Evolutionary conservation across 805 yeast genomes (phyloP).

Genomic region (Kodamaea kaohsiungensis): DNA sequence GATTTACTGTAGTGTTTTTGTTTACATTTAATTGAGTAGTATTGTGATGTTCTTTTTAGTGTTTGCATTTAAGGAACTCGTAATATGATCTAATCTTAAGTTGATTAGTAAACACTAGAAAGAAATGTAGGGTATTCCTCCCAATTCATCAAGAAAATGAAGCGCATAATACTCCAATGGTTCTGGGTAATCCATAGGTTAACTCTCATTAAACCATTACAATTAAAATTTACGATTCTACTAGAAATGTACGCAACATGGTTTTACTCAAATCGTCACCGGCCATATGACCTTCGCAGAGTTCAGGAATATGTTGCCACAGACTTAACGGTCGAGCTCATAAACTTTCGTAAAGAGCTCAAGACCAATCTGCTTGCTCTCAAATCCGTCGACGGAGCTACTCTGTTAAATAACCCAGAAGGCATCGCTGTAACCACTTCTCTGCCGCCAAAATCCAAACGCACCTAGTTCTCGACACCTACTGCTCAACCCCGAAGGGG

Average conservation of each 20-base stretch:
- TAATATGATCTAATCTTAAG: too few relatives aligned
- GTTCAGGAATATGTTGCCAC: constrained; percentile 99
- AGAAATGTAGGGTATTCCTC: too few relatives aligned
- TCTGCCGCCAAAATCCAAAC: constrained; percentile 15
- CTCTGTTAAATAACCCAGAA: constrained; percentile 63
- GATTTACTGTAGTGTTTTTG: too few relatives aligned
- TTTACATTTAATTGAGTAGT: too few relatives aligned
- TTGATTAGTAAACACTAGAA: too few relatives aligned
- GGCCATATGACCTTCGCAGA: constrained; percentile 92
- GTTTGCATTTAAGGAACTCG: too few relatives aligned
- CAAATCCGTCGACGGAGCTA: constrained; percentile 98
- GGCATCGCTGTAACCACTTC: constrained; percentile 17
- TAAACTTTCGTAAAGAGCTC: constrained; percentile 53
- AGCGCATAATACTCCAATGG: too few relatives aligned
- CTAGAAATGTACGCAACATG: constrained; percentile 89
- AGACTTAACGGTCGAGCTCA: constrained; percentile 68
- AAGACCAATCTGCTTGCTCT: constrained; percentile 66
- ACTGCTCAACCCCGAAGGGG: constrained; percentile 57
- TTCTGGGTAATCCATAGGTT: too few relatives aligned
- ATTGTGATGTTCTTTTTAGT: too few relatives aligned
- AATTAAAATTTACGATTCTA: too few relatives aligned
- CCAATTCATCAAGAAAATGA: too few relatives aligned
- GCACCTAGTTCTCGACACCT: constrained; percentile 19
- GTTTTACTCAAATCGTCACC: constrained; percentile 99
- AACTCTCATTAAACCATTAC: background rate